Base-by-base conservation (phyloP, 495 filamentous ascomycete genomes). In the Aspergillus cavernicola region DNA sequence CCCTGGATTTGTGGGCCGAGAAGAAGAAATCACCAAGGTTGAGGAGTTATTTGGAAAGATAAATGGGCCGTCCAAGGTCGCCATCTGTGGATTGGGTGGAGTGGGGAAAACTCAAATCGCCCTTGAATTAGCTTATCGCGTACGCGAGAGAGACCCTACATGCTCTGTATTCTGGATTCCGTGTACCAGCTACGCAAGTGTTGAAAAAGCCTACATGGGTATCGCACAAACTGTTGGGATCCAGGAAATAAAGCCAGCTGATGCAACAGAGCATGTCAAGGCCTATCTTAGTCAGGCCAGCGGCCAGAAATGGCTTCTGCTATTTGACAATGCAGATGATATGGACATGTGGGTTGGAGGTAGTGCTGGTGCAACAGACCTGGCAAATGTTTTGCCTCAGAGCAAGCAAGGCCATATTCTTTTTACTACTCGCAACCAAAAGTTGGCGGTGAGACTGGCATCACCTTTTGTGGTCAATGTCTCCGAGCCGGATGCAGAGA, bases 51-150 rank as follows among this genome's bases (percentile, higher is more conserved):
- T 44, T 8, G 4, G 3, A 7, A 15, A 8, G 5, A 7, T 16
- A 9, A 4, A 16, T 18, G n/a, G 10, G 18, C 48, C 48, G 7
- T 16, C 22, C 9, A 66, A 66, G 39, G 57, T 66, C 40, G 57
- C 58, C 9, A 42, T 73, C 35, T 49, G 68, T 43, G 68, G 74
- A 22, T 62, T 77, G 50, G 70, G 50, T 18, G 74, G 74, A 2
- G 68, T 74, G 3, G 72, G 73, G 22, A 77, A 74, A 43, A 74
- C 72, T 20, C 68, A 77, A 43, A 55, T 75, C 39, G 72, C 68
- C 6, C 58, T 73, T 36, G 66, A 66, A 36, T 68, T 69, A 43
- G 67, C 67, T 2, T 44, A 52, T 18, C 55, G 59, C 37, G 52
- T 66, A 8, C 62, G 67, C 12, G 56, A 62, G 50, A 10, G 59